phyloP scores from a whole-genome alignment of 2,329 filamentous ascomycete genomes.

The Penicillium fuscoglaucum region DNA sequence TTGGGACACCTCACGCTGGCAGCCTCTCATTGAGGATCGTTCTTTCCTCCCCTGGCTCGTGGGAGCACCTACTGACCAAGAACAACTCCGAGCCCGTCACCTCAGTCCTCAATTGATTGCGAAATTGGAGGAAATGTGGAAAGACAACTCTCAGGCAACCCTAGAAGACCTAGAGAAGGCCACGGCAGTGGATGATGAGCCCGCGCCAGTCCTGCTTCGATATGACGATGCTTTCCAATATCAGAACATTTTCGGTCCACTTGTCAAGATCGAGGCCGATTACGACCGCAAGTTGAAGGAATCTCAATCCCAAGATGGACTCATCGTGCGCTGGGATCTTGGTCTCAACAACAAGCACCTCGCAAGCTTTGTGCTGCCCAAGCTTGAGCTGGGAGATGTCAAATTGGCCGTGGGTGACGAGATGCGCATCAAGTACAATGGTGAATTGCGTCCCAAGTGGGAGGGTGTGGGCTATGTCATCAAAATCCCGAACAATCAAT shows the following conservation, averaged over 20 bases:
- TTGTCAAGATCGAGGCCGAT: constrained; percentile 98
- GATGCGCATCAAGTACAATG: constrained; percentile 96
- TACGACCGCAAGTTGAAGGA: constrained; percentile 99
- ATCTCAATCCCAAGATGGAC: constrained; percentile 93
- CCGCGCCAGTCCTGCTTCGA: constrained; percentile 83
- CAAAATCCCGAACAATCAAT: constrained; percentile 99
- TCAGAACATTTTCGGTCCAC: constrained; percentile 95
- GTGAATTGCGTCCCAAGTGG: constrained; percentile 88
- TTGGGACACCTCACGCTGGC: constrained; percentile 98
- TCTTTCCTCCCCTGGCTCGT: constrained; percentile 96
- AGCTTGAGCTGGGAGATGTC: constrained; percentile 95
- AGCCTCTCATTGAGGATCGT: constrained; percentile 93
- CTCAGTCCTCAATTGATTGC: constrained; percentile 92
- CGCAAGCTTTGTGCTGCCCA: constrained; percentile 91
- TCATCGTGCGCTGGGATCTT: constrained; percentile 90
- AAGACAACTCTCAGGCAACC: constrained; percentile 85
- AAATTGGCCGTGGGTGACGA: constrained; percentile 97
- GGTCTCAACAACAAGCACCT: constrained; percentile 97
- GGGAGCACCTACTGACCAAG: constrained; percentile 81
- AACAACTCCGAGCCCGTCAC: constrained; percentile 92
- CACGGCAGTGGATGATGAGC: constrained; percentile 89
- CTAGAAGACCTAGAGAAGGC: constrained; percentile 90
- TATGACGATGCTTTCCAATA: constrained; percentile 99
- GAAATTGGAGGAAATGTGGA: constrained; percentile 97
- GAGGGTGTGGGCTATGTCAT: constrained; percentile 98